phyloP scores from a whole-genome alignment of 1,139 yeast genomes.

The Candida tetrigidarum region DNA sequence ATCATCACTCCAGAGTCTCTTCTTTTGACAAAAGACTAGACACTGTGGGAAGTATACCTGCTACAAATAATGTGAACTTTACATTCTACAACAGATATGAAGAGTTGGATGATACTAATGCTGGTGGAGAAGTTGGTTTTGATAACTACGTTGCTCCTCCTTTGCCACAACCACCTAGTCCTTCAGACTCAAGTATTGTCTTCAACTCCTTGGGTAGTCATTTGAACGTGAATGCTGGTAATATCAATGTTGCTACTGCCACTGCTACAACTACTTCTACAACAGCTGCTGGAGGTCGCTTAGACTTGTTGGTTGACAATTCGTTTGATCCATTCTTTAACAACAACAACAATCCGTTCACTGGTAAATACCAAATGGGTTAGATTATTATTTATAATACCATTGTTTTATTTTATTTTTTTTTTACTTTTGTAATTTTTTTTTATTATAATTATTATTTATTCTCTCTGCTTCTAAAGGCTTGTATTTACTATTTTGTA shows the following conservation, averaged over 20 bases:
- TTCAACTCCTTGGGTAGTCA: slow-evolving; percentile 1
- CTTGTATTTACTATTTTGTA: slow-evolving; percentile 2
- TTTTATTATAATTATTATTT: no score
- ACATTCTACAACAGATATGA: slow-evolving; percentile 3
- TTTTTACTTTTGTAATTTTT: background rate
- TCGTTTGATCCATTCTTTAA: slow-evolving; percentile 14
- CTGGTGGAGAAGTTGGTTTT: background rate
- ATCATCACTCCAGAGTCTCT: slow-evolving; percentile 13
- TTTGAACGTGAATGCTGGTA: background rate
- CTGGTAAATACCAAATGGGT: slow-evolving; percentile 11
- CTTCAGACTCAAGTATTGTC: slow-evolving; percentile 2
- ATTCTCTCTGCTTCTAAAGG: no score
- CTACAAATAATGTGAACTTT: slow-evolving; percentile 3
- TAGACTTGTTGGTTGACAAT: slow-evolving; percentile 12
- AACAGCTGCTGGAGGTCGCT: slow-evolving; percentile 3
- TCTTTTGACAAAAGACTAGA: slow-evolving; percentile 10
- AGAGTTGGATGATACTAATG: slow-evolving; percentile 1
- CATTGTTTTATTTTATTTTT: background rate
- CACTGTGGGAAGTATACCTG: background rate
- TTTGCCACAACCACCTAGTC: slow-evolving; percentile 8
- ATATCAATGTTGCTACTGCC: slow-evolving; percentile 1
- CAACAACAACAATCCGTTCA: slow-evolving; percentile 12
- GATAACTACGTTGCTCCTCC: slow-evolving; percentile 4
- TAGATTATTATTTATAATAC: background rate
- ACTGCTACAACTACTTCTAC: background rate